Evolutionary conservation across 1,139 yeast genomes (phyloP), one percentile per base, ranked within the genome.

Genomic region (Taphrina confusa): DNA sequence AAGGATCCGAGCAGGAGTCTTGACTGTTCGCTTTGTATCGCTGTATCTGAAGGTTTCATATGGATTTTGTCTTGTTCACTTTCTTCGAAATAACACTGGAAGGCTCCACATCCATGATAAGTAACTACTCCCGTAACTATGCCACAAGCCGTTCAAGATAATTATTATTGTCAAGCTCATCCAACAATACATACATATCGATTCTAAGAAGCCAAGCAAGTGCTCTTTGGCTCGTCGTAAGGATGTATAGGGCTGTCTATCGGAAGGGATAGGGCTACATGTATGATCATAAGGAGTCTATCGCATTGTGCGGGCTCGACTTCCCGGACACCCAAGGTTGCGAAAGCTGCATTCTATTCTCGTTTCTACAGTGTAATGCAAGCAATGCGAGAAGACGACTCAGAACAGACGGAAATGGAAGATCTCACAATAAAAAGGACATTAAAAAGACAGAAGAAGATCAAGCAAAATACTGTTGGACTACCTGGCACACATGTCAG

Each of bases 301-400:
- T 31, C 22, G 39, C 39, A 28, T 18, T 33, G 52, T 28, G 28
- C 52, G 42, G 50, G 36, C 36, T 27, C 36, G 36, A 28, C 50
- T 14, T 8, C n/a, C 4, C 9, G 9, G n/a, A 30, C 14, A 16
- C 25, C 50, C 9, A 45, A 12, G n/a, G 4, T 25, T 28, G 23
- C n/a, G 5, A 45, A 22, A 20, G 9, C 39, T 11, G 8, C 52
- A 6, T 54, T 54, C 18, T 54, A 42, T 27, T n/a, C 42, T 12
- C 50, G 58, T 6, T 54, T 54, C 45, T 54, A 54, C 51, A 44
- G 58, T 23, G 58, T 54, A 44, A 42, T 54, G 58, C 45, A 28
- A 12, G 51, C 58, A 27, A 42, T 54, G 58, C 44, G 33, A 16
- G 52, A 16, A 14, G 51, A 45, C 44, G 51, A 39, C 5, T 14